A percentile compares a stretch with the other conserved stretches of the same genome.
These are phyloP conservation scores for Xenosphaeropsis pyriputrescens DNA, from an alignment of 2,329 filamentous ascomycete genomes.

Conservation along the genomic window DNA sequence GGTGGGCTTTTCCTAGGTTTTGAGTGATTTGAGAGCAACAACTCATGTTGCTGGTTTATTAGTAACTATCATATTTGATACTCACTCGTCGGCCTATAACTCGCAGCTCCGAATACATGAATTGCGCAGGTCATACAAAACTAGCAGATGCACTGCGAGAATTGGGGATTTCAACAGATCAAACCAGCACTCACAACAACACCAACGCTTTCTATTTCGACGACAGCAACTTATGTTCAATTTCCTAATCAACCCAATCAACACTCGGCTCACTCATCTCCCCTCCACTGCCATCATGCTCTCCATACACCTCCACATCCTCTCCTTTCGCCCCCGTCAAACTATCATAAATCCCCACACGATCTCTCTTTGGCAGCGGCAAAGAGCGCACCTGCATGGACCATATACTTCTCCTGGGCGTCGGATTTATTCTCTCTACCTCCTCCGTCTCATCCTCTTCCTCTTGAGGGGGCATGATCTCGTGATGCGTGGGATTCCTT, in stretches of 20 bases:
- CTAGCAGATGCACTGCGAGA: too few species aligned
- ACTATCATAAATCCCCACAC: slow-evolving; percentile 5
- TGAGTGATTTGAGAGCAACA: too few species aligned
- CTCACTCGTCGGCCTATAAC: too few species aligned
- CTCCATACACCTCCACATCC: slow-evolving; percentile 1
- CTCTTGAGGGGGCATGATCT: background rate
- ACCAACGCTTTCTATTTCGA: too few species aligned
- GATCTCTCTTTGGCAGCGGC: slow-evolving; percentile 2
- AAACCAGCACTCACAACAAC: too few species aligned
- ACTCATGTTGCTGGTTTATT: too few species aligned
- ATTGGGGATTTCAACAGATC: too few species aligned
- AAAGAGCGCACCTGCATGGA: slow-evolving; percentile 1
- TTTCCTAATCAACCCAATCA: slow-evolving; percentile 10
- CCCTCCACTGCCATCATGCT: slow-evolving; percentile 1
- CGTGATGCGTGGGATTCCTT: background rate
- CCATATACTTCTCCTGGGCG: background rate
- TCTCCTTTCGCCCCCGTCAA: slow-evolving; percentile 4
- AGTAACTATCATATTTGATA: too few species aligned
- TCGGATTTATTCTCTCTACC: background rate
- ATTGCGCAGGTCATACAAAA: too few species aligned
- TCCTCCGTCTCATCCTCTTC: background rate
- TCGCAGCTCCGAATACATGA: too few species aligned
- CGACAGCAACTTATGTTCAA: too few species aligned
- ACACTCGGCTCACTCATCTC: slow-evolving; percentile 9
- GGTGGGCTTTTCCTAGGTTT: too few species aligned